Evolutionary conservation across 768 basidiomycete species (phyloP).

Genomic region (Lyophyllum shimeji): DNA sequence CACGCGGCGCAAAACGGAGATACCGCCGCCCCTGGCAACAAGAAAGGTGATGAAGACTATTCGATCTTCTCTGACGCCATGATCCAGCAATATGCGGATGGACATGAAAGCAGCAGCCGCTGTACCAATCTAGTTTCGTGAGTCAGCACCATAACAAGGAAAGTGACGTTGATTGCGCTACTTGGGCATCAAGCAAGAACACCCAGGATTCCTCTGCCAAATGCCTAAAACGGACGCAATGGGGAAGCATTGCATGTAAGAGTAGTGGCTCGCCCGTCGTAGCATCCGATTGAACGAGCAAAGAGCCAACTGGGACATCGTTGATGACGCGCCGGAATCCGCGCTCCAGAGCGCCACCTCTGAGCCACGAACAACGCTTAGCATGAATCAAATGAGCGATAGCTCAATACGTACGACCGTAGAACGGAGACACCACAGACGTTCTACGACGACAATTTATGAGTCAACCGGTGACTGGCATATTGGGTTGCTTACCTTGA

Average conservation of each 20-base stretch:
- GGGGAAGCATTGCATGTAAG: conserved; percentile 79
- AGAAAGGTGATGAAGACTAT: conserved; percentile 92
- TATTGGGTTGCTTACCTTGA: conserved; percentile 41
- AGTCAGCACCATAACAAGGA: conserved; percentile 1
- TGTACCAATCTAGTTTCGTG: conserved; percentile 72
- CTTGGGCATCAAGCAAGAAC: conserved; percentile 89
- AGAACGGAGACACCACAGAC: conserved; percentile 90
- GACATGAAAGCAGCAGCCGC: conserved; percentile 95
- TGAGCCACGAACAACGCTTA: conserved; percentile 26
- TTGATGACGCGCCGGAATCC: conserved; percentile 89
- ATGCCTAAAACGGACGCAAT: conserved; percentile 63
- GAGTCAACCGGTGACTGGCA: no score
- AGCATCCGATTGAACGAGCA: conserved; percentile 88
- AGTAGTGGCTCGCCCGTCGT: conserved; percentile 86
- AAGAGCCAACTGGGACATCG: conserved; percentile 82
- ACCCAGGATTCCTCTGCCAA: conserved; percentile 74
- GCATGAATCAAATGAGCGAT: not conserved
- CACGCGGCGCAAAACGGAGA: conserved; percentile 73
- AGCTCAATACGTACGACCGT: conserved; percentile 62
- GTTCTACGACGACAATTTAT: conserved; percentile 36
- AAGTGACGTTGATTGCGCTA: conserved; percentile 20
- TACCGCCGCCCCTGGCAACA: conserved; percentile 78
- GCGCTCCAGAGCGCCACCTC: conserved; percentile 87
- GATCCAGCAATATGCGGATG: conserved; percentile 89
- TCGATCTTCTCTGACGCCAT: conserved; percentile 79